A percentile compares a stretch with the other conserved stretches of the same genome.
These are phyloP conservation scores for Leccinum griseonigrum DNA, from an alignment of 1,284 basidiomycete genomes.

Conservation along the genomic window DNA sequence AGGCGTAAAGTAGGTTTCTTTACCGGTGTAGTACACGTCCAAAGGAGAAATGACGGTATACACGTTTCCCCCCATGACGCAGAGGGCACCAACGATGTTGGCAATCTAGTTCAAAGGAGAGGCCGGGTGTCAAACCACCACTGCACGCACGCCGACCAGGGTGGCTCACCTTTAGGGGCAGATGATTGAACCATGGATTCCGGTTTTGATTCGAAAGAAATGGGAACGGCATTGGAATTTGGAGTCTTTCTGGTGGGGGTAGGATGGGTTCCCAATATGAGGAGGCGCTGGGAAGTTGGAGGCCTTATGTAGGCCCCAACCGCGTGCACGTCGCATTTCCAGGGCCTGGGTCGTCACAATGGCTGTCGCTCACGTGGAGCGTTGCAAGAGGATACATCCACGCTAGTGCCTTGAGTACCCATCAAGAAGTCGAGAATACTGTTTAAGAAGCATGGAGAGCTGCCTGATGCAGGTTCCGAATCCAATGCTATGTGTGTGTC, in stretches of 20 bases:
- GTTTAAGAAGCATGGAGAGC: slow-evolving; percentile 8
- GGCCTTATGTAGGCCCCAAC: slow-evolving; percentile 27
- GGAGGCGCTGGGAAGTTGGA: slow-evolving; percentile 10
- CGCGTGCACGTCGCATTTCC: slow-evolving; percentile 32
- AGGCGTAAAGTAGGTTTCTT: slow-evolving; percentile 90
- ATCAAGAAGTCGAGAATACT: not conserved
- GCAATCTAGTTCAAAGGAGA: slow-evolving; percentile 47
- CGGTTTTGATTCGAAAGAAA: slow-evolving; percentile 21
- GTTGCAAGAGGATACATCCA: slow-evolving; percentile 1
- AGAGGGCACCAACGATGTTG: slow-evolving; percentile 75
- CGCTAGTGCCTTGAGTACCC: not conserved
- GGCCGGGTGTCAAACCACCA: slow-evolving; percentile 7
- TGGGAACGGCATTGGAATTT: slow-evolving; percentile 23
- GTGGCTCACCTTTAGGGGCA: slow-evolving; percentile 28
- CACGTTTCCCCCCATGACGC: slow-evolving; percentile 83
- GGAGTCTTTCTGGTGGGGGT: slow-evolving; percentile 3
- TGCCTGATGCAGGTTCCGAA: not conserved
- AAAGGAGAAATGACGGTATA: slow-evolving; percentile 77
- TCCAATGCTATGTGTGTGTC: slow-evolving; percentile 9
- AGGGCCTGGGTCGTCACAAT: slow-evolving; percentile 20
- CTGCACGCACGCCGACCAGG: not conserved
- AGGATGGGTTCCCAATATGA: slow-evolving; percentile 12
- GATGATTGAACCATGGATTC: slow-evolving; percentile 27
- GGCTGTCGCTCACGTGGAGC: slow-evolving; percentile 16
- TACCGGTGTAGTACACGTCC: slow-evolving; percentile 64